phyloP scores from a whole-genome alignment of 257 asterid species.

The Solanum sparsipilum region DNA sequence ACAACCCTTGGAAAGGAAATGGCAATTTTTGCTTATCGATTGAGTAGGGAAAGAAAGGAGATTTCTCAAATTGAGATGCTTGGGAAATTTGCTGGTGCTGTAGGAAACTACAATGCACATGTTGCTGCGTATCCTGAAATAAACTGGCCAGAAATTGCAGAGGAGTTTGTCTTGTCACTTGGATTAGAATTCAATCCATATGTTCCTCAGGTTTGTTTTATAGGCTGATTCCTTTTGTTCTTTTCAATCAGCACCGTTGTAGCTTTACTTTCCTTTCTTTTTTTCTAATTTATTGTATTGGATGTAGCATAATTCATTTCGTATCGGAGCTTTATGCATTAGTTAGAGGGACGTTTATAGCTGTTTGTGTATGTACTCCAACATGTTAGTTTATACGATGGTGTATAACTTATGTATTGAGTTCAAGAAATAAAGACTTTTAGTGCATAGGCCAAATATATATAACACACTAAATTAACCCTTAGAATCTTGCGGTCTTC shows the following conservation, averaged over 20 bases:
- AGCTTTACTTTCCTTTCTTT: not conserved
- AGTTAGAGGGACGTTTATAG: not conserved
- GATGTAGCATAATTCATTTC: not conserved
- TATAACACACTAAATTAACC: not conserved
- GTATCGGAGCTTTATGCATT: not conserved
- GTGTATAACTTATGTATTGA: not conserved
- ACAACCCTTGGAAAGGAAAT: constrained; percentile 49
- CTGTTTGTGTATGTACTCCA: not conserved
- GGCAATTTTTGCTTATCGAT: constrained; percentile 38
- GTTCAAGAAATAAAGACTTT: not conserved
- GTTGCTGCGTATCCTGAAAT: constrained; percentile 34
- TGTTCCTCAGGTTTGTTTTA: constrained; percentile 31
- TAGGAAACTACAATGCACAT: constrained; percentile 51
- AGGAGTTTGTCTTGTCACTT: constrained; percentile 34
- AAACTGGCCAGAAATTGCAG: constrained; percentile 33
- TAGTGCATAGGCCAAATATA: not conserved
- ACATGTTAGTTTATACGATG: not conserved
- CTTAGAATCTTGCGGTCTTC: not conserved
- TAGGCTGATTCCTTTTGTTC: not conserved
- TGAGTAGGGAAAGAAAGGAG: constrained; percentile 18
- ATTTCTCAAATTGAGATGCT: constrained; percentile 23
- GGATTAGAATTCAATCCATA: constrained; percentile 40
- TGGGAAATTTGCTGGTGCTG: constrained; percentile 52
- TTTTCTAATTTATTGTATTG: not conserved
- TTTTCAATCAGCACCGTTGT: not conserved